Percentiles rank a stretch among this genome's conserved stretches.
These are phyloP conservation scores for Copromyces sp. DNA, from an alignment of 495 filamentous ascomycete genomes.

Conservation along the genomic window DNA sequence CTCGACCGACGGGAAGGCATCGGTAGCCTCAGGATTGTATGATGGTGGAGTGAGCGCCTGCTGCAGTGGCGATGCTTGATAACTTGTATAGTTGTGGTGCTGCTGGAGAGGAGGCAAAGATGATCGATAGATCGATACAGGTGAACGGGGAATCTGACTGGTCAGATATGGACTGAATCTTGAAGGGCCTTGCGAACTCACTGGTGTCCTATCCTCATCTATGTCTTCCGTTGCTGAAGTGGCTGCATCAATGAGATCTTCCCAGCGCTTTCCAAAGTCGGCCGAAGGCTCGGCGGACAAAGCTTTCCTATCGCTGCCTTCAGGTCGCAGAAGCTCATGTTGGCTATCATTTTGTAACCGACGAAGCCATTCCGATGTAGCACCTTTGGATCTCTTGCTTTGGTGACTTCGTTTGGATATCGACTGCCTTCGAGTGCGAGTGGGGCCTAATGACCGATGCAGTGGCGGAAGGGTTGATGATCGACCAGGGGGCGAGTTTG, in stretches of 20 bases:
- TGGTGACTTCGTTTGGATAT: constrained; percentile 73
- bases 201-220: constrained; percentile 72
- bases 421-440: constrained; percentile 72
- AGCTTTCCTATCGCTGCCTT: constrained; percentile 68
- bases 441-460: constrained; percentile 50
- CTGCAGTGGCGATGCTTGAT: constrained; percentile 78
- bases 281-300: constrained; percentile 72
- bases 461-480: constrained; percentile 79
- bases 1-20: constrained; percentile 81
- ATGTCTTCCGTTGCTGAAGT: constrained; percentile 88
- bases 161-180: constrained; percentile 30
- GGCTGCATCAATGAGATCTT: constrained; percentile 79
- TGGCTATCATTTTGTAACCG: constrained; percentile 36
- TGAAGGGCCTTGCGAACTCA: constrained; percentile 38
- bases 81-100: constrained; percentile 52
- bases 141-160: constrained; percentile 56
- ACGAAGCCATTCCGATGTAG: constrained; percentile 36
- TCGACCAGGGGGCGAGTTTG: constrained; percentile 71
- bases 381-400: constrained; percentile 59
- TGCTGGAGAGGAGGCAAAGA: constrained; percentile 65
- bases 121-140: constrained; percentile 56
- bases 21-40: constrained; percentile 51
- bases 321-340: constrained; percentile 46
- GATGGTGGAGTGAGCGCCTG: constrained; percentile 76
- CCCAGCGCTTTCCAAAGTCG: constrained; percentile 80